A percentile compares a stretch with the other conserved stretches of the same genome.
Conservation (phyloP, 768 basidiomycete species). For the Holtermannia corniformis region DNA sequence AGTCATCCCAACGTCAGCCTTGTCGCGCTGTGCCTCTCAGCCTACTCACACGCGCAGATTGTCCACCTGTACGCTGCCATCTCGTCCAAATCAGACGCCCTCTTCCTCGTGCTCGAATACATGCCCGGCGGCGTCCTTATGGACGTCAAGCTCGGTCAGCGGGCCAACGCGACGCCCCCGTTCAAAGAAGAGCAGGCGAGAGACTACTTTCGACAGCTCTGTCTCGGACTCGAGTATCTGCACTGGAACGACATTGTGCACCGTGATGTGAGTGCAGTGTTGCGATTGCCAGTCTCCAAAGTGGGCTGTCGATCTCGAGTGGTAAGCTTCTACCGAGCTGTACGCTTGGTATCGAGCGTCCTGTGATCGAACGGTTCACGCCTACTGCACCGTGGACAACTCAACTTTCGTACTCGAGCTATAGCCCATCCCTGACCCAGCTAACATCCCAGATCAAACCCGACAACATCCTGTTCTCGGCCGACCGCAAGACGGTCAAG, state of each 20-base stretch:
- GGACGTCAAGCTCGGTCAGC: constrained; percentile 23
- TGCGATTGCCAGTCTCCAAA: background rate
- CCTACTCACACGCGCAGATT: constrained; percentile 21
- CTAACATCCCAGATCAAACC: constrained; percentile 34
- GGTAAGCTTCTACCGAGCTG: too few relatives aligned
- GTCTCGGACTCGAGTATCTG: constrained; percentile 40
- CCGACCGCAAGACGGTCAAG: constrained; percentile 34
- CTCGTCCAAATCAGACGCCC: constrained; percentile 37
- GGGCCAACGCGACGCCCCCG: constrained; percentile 16
- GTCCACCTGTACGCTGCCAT: constrained; percentile 42
- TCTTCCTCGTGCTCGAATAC: constrained; percentile 42
- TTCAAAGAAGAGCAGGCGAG: constrained; percentile 20
- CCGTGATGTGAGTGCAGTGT: constrained; percentile 32
- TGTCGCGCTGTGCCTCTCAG: background rate
- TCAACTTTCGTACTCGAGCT: background rate
- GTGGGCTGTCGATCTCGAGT: too few relatives aligned
- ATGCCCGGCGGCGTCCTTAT: constrained; percentile 40
- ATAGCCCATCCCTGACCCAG: background rate
- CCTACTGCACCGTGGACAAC: too few relatives aligned
- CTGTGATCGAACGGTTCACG: too few relatives aligned
- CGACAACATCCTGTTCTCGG: constrained; percentile 40
- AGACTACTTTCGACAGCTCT: constrained; percentile 39
- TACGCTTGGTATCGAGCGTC: too few relatives aligned
- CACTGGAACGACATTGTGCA: constrained; percentile 41
- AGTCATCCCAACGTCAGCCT: constrained; percentile 40